These are phyloP conservation scores for Coprinopsis marcescibilis DNA, from an alignment of 768 basidiomycete genomes.

Conservation along the genomic window DNA sequence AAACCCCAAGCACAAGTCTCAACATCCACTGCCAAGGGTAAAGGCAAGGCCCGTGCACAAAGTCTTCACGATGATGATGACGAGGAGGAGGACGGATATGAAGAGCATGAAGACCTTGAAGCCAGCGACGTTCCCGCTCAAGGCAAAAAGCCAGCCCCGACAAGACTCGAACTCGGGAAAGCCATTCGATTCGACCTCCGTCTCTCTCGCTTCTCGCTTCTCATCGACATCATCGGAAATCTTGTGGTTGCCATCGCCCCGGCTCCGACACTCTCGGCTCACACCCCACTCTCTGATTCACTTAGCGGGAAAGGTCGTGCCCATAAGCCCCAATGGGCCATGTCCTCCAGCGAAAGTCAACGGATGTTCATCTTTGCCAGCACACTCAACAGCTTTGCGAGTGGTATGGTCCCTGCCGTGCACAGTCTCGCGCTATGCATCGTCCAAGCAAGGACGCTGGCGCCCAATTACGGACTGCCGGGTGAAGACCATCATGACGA, in stretches of 20 bases:
- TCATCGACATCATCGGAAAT: constrained; percentile 64
- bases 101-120: constrained; percentile 1
- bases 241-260: constrained; percentile 51
- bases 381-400: constrained; percentile 55
- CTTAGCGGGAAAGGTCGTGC: constrained; percentile 4
- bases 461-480: constrained; percentile 16
- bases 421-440: constrained; percentile 72
- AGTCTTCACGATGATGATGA: background rate
- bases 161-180: constrained; percentile 47
- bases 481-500: constrained; percentile 7
- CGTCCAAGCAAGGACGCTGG: constrained; percentile 36
- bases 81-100: too few species aligned
- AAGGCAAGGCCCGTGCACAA: constrained; percentile 9
- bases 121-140: constrained; percentile 9
- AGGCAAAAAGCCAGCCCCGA: constrained; percentile 38
- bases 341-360: constrained; percentile 27
- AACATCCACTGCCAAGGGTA: constrained; percentile 5
- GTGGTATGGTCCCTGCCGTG: constrained; percentile 61
- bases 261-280: constrained; percentile 32
- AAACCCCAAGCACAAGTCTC: constrained; percentile 6
- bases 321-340: constrained; percentile 3
- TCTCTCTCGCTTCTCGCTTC: constrained; percentile 53
- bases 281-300: constrained; percentile 5
- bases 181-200: constrained; percentile 70
- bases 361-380: constrained; percentile 57